Base-by-base conservation (phyloP, 169 alveolate genomes). In the Toxoplasma gondii region DNA sequence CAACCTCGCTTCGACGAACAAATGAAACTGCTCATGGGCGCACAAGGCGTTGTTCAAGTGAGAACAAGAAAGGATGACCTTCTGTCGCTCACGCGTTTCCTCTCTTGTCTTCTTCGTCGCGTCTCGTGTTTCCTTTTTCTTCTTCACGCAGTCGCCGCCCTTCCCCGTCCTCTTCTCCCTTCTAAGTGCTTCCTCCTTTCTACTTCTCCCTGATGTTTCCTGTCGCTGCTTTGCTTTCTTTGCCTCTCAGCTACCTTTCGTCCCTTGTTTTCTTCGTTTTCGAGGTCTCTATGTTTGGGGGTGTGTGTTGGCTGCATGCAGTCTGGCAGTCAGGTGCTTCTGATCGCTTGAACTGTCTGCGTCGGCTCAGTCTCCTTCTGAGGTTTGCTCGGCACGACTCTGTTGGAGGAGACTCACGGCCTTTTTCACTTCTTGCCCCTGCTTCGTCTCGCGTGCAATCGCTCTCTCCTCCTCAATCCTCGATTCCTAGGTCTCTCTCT, bases 41-140 rank as follows among this genome's bases (percentile, higher is more conserved):
- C 80, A 38, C 91, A 84, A 36, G 91, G 49, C 67, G 17, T 53
- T n/a, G 74, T 84, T 4, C 91, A 84, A 41, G 91, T 84, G n/a
- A 1, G 84, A 31, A 74, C 44, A 2, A 19, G 84, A 64, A 16
- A 64, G 22, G 12, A 74, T 16, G 12, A 34, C 45, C 44, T 22
- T 2, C 43, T n/a, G 84, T 5, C 19, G 31, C n/a, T 17, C 49
- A 1, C n/a, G 38, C 44, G 84, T 9, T 36, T 31, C n/a, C 84
- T 74, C 58, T 49, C 58, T 49, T 49, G 22, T 74, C 19, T 36
- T 74, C 49, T 7, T 44, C n/a, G 41, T 36, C 84, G 1, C n/a
- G 84, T n/a, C 2, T n/a, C 84, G 17, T 36, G 19, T 36, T 22
- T 24, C 44, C 44, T 17, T 36, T 16, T 36, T n/a, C n/a, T 36